A percentile compares a stretch with the other conserved stretches of the same genome.
These are phyloP conservation scores for Geotrichum macrosporum DNA, from an alignment of 1,139 yeast species.

Conservation along the genomic window DNA sequence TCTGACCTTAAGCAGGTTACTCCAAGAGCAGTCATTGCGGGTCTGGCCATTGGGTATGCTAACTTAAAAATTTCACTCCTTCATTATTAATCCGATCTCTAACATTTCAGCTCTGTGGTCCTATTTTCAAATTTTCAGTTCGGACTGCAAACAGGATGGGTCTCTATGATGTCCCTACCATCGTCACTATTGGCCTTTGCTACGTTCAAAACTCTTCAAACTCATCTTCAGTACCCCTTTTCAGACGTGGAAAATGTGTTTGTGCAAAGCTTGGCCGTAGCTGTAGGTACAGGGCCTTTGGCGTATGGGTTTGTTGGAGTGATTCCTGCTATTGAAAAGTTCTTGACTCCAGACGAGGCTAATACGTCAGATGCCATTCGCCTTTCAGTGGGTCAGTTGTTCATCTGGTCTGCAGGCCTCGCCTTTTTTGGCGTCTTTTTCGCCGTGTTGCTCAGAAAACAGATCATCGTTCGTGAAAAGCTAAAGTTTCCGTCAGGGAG, in stretches of 20 bases:
- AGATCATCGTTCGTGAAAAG: conserved; percentile 78
- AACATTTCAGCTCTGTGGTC: conserved; percentile 54
- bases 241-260: conserved; percentile 91
- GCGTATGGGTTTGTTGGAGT: conserved; percentile 95
- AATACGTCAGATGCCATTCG: conserved; percentile 45
- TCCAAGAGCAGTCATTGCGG: conserved; percentile 63
- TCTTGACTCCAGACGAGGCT: conserved; percentile 70
- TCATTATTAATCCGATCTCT: background rate
- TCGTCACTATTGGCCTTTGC: conserved; percentile 87
- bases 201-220: conserved; percentile 53
- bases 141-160: conserved; percentile 98
- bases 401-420: conserved; percentile 79
- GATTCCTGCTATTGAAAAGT: conserved; percentile 93
- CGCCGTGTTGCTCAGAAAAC: conserved; percentile 82
- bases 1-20: conserved; percentile 52
- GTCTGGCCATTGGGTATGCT: conserved; percentile 37
- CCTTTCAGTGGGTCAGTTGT: conserved; percentile 45
- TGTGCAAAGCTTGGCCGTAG: conserved; percentile 89
- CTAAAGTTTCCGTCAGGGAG: conserved; percentile 92
- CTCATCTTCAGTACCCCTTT: conserved; percentile 48
- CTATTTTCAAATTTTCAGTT: conserved; percentile 88
- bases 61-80: background rate
- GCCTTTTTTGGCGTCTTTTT: conserved; percentile 94
- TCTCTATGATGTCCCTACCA: conserved; percentile 98
- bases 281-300: conserved; percentile 95